phyloP scores from a whole-genome alignment of 2,329 filamentous ascomycete genomes.

The Orbilia javanica region DNA sequence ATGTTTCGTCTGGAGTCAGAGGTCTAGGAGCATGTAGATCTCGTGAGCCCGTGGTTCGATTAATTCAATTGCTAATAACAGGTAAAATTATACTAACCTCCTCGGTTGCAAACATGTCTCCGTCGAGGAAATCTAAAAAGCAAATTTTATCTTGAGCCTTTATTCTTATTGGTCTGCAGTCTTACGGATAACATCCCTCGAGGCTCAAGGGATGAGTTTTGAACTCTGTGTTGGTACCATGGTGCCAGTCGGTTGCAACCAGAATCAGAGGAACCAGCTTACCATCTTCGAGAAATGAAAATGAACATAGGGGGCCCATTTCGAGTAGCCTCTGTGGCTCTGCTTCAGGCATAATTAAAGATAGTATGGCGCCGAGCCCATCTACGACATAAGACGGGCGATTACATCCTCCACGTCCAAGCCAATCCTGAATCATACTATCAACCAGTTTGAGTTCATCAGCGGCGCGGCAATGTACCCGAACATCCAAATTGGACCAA shows the following conservation, averaged over 20 bases:
- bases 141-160: too few species aligned
- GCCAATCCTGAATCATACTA: conserved; percentile 19
- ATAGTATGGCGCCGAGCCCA: not conserved
- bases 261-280: not conserved
- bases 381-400: not conserved
- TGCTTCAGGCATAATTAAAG: conserved; percentile 17
- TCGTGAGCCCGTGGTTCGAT: not conserved
- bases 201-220: too few species aligned
- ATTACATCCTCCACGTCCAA: conserved; percentile 14
- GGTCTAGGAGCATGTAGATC: not conserved
- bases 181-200: too few species aligned
- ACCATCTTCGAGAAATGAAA: conserved; percentile 34
- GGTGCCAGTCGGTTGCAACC: too few species aligned
- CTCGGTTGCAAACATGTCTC: conserved; percentile 10
- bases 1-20: not conserved
- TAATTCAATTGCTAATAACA: not conserved
- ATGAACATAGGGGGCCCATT: conserved; percentile 5
- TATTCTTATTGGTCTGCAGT: too few species aligned
- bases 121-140: conserved; percentile 22
- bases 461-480: not conserved
- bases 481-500: conserved; percentile 11
- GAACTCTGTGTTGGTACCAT: too few species aligned
- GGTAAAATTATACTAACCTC: not conserved
- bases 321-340: conserved; percentile 14
- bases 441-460: not conserved